Conservation (phyloP, 1,284 basidiomycete species). For the Leccinum subrobustum region DNA sequence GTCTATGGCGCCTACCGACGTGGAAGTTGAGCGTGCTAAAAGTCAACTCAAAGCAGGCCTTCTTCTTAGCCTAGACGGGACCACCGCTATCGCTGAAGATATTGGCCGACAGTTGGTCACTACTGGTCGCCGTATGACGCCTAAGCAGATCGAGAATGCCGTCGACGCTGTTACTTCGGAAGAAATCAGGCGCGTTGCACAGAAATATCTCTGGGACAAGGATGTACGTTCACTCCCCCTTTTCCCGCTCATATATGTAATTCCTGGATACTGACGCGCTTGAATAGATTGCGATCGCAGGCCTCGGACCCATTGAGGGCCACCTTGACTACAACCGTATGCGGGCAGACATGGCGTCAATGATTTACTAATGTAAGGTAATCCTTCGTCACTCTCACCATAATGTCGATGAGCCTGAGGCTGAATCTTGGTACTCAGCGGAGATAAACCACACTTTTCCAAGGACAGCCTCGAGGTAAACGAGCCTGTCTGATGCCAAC, state of each 20-base stretch:
- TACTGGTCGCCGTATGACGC: slow-evolving; percentile 86
- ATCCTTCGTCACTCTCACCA: not conserved
- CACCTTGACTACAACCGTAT: slow-evolving; percentile 84
- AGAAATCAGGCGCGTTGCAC: slow-evolving; percentile 94
- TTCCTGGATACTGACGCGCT: slow-evolving; percentile 10
- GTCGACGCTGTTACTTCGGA: slow-evolving; percentile 86
- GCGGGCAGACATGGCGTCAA: slow-evolving; percentile 77
- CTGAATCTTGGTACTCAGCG: too few species aligned
- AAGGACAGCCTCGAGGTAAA: too few species aligned
- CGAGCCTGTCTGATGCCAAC: too few species aligned
- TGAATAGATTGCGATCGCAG: slow-evolving; percentile 73
- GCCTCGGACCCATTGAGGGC: slow-evolving; percentile 86
- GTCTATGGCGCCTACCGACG: slow-evolving; percentile 81
- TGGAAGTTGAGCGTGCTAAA: slow-evolving; percentile 96
- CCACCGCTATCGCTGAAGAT: slow-evolving; percentile 96
- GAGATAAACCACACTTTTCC: too few species aligned
- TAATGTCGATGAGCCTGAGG: not conserved
- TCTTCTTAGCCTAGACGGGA: slow-evolving; percentile 89
- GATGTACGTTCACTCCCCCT: slow-evolving; percentile 56
- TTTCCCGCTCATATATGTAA: slow-evolving; percentile 12
- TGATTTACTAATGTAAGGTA: slow-evolving; percentile 54
- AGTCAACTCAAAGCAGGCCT: slow-evolving; percentile 96
- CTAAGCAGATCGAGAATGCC: slow-evolving; percentile 91
- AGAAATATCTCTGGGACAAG: slow-evolving; percentile 97
- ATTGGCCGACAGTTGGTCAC: slow-evolving; percentile 97